Evolutionary conservation across 31 red algal genomes (phyloP).

Genomic region (Endocladia muricata): DNA sequence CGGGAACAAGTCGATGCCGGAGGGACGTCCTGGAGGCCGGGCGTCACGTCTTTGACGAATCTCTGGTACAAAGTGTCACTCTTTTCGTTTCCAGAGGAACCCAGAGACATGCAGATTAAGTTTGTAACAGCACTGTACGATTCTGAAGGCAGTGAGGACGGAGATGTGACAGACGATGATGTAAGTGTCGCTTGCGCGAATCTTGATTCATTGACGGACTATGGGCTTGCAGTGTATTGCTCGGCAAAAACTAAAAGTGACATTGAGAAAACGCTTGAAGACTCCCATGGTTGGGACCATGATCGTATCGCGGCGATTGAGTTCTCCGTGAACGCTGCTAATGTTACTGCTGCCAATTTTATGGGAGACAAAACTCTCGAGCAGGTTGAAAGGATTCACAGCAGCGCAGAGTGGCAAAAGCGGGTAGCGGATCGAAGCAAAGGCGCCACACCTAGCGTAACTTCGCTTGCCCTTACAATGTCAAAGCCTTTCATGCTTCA

Average conservation of each 20-base stretch:
- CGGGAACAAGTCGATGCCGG: slow-evolving; percentile 14
- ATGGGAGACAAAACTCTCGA: neutral
- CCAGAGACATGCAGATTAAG: slow-evolving; percentile 32
- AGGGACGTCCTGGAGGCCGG: slow-evolving; percentile 22
- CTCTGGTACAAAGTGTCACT: slow-evolving; percentile 30
- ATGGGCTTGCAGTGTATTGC: neutral
- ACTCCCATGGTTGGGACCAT: neutral
- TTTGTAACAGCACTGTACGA: slow-evolving; percentile 43
- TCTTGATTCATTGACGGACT: neutral
- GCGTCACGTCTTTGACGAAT: slow-evolving; percentile 46
- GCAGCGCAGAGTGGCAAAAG: slow-evolving; percentile 7
- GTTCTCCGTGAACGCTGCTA: slow-evolving; percentile 1
- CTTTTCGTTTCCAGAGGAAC: slow-evolving; percentile 35
- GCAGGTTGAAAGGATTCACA: neutral
- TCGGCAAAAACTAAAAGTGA: neutral
- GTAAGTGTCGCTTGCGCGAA: neutral
- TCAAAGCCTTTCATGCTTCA: slow-evolving; percentile 11
- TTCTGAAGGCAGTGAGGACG: too few species aligned
- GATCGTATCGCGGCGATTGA: neutral
- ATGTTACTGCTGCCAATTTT: neutral
- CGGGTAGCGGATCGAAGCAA: neutral
- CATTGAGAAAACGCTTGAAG: neutral
- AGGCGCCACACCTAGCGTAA: neutral
- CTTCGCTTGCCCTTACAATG: neutral
- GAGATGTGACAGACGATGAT: neutral